phyloP scores from a whole-genome alignment of 1,284 basidiomycete genomes.

The Sphaerobolus stellatus region DNA sequence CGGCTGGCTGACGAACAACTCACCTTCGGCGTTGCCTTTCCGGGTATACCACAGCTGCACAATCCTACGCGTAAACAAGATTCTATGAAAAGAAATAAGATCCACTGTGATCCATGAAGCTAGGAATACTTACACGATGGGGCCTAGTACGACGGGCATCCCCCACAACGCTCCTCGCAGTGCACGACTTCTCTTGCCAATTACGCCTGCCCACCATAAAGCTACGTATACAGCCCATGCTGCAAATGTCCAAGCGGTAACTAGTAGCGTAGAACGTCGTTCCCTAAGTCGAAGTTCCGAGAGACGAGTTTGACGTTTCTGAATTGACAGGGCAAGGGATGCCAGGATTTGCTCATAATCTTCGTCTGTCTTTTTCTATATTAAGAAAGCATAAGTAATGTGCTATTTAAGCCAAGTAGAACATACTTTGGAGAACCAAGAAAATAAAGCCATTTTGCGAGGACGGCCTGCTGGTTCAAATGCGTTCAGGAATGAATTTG shows the following conservation, averaged over 20 bases:
- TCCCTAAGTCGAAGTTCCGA: conserved; percentile 88
- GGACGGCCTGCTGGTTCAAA: too few species aligned
- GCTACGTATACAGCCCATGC: conserved; percentile 79
- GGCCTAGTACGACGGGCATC: conserved; percentile 66
- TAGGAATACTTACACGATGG: conserved; percentile 68
- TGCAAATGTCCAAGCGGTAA: conserved; percentile 81
- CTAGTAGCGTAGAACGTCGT: conserved; percentile 74
- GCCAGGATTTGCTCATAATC: conserved; percentile 73
- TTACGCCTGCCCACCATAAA: conserved; percentile 74
- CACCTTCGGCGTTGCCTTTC: conserved; percentile 85
- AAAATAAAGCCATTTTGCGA: too few species aligned
- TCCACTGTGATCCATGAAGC: neutral
- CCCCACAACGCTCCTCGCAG: conserved; percentile 39
- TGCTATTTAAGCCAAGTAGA: too few species aligned
- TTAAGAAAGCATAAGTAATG: too few species aligned
- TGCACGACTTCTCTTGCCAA: conserved; percentile 44
- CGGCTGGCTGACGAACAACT: conserved; percentile 21
- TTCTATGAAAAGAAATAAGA: conserved; percentile 45
- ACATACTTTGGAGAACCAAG: too few species aligned
- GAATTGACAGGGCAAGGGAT: conserved; percentile 62
- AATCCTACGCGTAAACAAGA: conserved; percentile 79
- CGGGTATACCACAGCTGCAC: conserved; percentile 86
- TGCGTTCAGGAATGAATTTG: too few species aligned
- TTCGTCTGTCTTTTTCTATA: conserved; percentile 35
- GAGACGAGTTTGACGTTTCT: conserved; percentile 75